A percentile compares a stretch with the other conserved stretches of the same genome.
These are phyloP conservation scores for Lyophyllum atratum DNA, from an alignment of 768 basidiomycete genomes.

Conservation along the genomic window DNA sequence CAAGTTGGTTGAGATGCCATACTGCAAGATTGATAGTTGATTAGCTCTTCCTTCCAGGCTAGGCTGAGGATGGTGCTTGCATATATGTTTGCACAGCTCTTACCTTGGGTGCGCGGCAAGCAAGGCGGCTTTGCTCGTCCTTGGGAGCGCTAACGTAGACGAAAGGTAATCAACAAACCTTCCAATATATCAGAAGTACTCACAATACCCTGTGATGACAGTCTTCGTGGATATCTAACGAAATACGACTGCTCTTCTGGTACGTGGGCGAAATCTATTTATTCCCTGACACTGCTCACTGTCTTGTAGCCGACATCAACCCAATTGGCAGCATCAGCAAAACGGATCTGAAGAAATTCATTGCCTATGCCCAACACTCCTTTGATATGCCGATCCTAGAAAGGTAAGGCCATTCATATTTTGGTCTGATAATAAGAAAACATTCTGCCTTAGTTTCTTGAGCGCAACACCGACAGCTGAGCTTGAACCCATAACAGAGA, in stretches of 20 bases:
- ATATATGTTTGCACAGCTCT: constrained; percentile 92
- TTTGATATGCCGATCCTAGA: constrained; percentile 86
- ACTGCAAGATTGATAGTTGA: neutral
- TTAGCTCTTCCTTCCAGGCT: constrained; percentile 52
- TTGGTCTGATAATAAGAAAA: neutral
- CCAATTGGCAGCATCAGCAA: constrained; percentile 99
- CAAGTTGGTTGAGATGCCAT: constrained; percentile 51
- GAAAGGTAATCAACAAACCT: constrained; percentile 65
- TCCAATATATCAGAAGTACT: neutral
- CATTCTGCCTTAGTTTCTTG: constrained; percentile 68
- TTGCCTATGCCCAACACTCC: constrained; percentile 73
- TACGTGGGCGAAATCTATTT: constrained; percentile 24
- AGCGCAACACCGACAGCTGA: constrained; percentile 94
- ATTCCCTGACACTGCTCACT: neutral
- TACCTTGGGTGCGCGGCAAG: constrained; percentile 89
- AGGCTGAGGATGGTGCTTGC: constrained; percentile 92
- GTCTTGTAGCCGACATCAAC: constrained; percentile 83
- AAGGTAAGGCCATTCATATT: constrained; percentile 46
- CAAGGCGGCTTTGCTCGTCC: constrained; percentile 85
- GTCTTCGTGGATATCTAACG: constrained; percentile 93
- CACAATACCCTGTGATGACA: constrained; percentile 28
- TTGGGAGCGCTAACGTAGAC: constrained; percentile 98
- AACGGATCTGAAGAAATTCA: constrained; percentile 95
- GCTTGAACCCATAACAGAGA: constrained; percentile 91
- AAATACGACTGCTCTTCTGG: constrained; percentile 97